These are phyloP conservation scores for Pseudogymnoascus sp. DNA, from an alignment of 2,329 filamentous ascomycete genomes.

Conservation along the genomic window DNA sequence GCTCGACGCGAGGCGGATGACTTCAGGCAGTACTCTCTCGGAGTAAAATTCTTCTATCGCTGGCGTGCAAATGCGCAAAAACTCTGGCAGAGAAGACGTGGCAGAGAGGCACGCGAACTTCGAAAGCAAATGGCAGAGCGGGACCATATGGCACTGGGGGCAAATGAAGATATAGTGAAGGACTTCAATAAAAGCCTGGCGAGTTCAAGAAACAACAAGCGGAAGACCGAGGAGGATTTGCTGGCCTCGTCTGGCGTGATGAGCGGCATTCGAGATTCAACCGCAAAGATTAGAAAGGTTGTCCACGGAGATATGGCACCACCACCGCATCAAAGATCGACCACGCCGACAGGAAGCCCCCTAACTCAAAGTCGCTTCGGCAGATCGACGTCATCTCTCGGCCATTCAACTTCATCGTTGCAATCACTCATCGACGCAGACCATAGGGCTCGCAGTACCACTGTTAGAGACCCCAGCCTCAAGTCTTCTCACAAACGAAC, in stretches of 20 bases:
- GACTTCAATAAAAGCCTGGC: slow-evolving; percentile 21
- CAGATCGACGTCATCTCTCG: slow-evolving; percentile 1
- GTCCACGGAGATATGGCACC: slow-evolving; percentile 14
- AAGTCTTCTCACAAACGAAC: slow-evolving; percentile 5
- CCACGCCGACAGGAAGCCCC: slow-evolving; percentile 2
- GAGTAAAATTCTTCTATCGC: slow-evolving; percentile 24
- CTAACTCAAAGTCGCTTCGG: not conserved
- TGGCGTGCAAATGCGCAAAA: slow-evolving; percentile 24
- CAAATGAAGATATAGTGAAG: slow-evolving; percentile 22
- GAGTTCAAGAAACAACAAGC: slow-evolving; percentile 13
- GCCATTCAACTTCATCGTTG: slow-evolving; percentile 4
- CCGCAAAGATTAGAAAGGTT: slow-evolving; percentile 18
- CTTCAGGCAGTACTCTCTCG: slow-evolving; percentile 23
- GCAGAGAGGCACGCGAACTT: slow-evolving; percentile 24
- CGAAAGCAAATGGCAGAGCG: slow-evolving; percentile 25
- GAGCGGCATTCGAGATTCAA: slow-evolving; percentile 22
- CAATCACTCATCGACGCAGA: slow-evolving; percentile 7
- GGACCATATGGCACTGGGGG: slow-evolving; percentile 7
- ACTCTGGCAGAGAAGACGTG: slow-evolving; percentile 23
- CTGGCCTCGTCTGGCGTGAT: slow-evolving; percentile 22
- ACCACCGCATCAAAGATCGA: not conserved
- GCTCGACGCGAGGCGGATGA: slow-evolving; percentile 16
- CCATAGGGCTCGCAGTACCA: not conserved
- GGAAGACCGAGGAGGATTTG: slow-evolving; percentile 22
- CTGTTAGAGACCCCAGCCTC: not conserved